Percentiles rank a stretch among this genome's conserved stretches.
Conservation (phyloP, 169 alveolate genomes). For the Pseudocohnilembus persalinus region DNA sequence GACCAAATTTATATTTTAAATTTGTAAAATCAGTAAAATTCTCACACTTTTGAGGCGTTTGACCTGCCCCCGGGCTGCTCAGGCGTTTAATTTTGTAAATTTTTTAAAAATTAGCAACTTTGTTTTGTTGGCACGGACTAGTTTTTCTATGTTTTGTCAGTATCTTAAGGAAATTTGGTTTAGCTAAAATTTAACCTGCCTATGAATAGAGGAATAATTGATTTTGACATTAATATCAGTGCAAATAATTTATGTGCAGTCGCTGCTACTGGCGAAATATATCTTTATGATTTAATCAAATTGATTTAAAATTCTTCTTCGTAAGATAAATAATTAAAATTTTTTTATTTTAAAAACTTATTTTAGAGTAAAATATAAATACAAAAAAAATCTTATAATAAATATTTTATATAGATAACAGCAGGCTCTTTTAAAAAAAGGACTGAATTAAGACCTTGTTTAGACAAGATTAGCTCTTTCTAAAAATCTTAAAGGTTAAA, state of each 20-base stretch:
- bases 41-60: conserved; percentile 10
- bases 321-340: background rate
- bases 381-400: too few species aligned
- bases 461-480: too few species aligned
- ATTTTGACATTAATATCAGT: conserved; percentile 6
- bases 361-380: too few species aligned
- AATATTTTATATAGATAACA: too few species aligned
- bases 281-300: conserved; percentile 12
- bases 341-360: too few species aligned
- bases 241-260: conserved; percentile 16
- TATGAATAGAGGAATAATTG: conserved; percentile 15
- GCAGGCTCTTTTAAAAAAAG: too few species aligned
- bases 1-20: background rate
- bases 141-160: background rate
- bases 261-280: conserved; percentile 13
- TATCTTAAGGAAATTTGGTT: background rate
- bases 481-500: too few species aligned
- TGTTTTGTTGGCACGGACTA: conserved; percentile 2
- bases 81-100: background rate
- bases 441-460: too few species aligned
- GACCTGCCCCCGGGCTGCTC: background rate
- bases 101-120: background rate
- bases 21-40: background rate
- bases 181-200: conserved; percentile 5
- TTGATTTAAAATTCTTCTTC: background rate